Evolutionary conservation across 2,329 filamentous ascomycete genomes (phyloP).

Genomic region (Neonectria neomacrospora): DNA sequence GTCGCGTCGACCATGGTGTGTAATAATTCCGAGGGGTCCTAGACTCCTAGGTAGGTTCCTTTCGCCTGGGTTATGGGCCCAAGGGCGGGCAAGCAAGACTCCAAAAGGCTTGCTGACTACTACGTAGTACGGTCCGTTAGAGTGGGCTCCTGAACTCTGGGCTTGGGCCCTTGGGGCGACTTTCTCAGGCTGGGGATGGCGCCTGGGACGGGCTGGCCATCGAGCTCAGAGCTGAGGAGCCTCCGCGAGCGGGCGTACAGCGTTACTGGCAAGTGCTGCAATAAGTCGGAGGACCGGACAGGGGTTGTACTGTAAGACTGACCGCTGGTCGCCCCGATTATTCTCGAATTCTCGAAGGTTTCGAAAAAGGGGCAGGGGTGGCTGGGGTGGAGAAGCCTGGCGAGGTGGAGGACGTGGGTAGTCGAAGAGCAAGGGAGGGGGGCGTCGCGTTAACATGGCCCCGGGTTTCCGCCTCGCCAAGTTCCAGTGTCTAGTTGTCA

Average conservation of each 20-base stretch:
- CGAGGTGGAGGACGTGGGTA: conserved; percentile 27
- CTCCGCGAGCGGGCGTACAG: conserved; percentile 23
- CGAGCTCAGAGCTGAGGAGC: conserved; percentile 39
- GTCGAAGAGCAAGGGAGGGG: neutral
- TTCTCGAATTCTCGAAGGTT: conserved; percentile 47
- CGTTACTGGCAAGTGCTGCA: conserved; percentile 28
- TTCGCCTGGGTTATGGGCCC: conserved; percentile 16
- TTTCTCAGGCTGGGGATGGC: conserved; percentile 27
- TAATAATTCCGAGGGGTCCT: conserved; percentile 6
- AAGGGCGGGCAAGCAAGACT: conserved; percentile 7
- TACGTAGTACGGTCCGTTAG: neutral
- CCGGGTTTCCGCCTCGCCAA: neutral
- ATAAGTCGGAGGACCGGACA: conserved; percentile 29
- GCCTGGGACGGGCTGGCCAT: conserved; percentile 35
- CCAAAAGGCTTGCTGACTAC: conserved; percentile 14
- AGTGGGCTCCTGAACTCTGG: conserved; percentile 5
- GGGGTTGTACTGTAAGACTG: conserved; percentile 37
- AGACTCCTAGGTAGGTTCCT: conserved; percentile 2
- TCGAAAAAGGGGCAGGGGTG: conserved; percentile 45
- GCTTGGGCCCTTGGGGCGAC: conserved; percentile 1
- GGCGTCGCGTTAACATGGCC: conserved; percentile 1
- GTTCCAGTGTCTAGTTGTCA: conserved; percentile 1
- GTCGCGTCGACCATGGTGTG: conserved; percentile 24
- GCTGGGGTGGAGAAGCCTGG: conserved; percentile 37
- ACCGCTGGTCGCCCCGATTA: conserved; percentile 45